Conservation (phyloP, 345 rosid genomes). For the Syzygium grande region DNA sequence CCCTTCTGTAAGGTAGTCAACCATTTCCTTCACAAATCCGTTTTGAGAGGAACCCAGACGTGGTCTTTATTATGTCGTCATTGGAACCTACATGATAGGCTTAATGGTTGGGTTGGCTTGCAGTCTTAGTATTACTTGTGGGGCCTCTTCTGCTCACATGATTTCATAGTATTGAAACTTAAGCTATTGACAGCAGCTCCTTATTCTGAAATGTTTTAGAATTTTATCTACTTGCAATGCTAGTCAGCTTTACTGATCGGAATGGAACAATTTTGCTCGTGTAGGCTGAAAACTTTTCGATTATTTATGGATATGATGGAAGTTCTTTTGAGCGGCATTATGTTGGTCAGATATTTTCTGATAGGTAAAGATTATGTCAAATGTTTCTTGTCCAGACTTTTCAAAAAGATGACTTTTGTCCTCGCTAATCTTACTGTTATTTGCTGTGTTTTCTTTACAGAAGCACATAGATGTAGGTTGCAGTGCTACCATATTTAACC, state of each 20-base stretch:
- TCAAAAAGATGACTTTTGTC: not conserved
- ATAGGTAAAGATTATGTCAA: slow-evolving; percentile 27
- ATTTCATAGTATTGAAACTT: not conserved
- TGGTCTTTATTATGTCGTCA: not conserved
- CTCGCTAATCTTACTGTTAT: not conserved
- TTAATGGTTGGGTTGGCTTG: too few species aligned
- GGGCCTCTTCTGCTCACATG: too few species aligned
- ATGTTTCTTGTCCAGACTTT: not conserved
- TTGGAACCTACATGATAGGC: too few species aligned
- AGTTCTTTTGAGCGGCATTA: slow-evolving; percentile 54
- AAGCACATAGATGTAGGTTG: slow-evolving; percentile 63
- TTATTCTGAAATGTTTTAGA: not conserved
- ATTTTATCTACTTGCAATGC: not conserved
- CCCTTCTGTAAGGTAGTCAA: slow-evolving; percentile 76
- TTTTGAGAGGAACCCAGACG: not conserved
- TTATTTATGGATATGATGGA: slow-evolving; percentile 60
- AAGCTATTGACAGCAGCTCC: not conserved
- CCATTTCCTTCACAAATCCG: not conserved
- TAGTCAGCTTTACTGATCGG: not conserved
- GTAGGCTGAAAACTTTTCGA: slow-evolving; percentile 57
- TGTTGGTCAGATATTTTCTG: slow-evolving; percentile 18
- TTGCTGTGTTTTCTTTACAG: slow-evolving; percentile 54
- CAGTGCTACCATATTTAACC: slow-evolving; percentile 56
- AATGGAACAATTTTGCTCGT: slow-evolving; percentile 1
- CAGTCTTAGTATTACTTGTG: too few species aligned